Percentiles rank a stretch among this genome's conserved stretches.
These are phyloP conservation scores for Blastocrithidia nonstop DNA, from an alignment of 208 protist species.

Conservation along the genomic window DNA sequence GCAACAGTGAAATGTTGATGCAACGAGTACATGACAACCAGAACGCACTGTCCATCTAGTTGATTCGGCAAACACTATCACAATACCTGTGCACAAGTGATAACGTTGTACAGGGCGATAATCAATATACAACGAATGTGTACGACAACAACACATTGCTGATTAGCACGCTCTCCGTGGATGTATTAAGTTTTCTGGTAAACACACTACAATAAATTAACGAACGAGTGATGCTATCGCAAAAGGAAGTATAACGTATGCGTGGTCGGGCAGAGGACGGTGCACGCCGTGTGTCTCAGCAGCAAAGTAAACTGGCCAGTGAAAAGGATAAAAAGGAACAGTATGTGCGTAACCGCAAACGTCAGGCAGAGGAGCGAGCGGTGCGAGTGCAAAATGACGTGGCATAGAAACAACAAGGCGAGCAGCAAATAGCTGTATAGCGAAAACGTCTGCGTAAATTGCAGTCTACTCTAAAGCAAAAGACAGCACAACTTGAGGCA, in stretches of 20 bases:
- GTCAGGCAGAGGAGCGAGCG: slow-evolving; percentile 35
- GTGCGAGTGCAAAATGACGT: slow-evolving; percentile 20
- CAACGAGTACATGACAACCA: no score
- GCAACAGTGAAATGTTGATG: no score
- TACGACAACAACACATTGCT: no score
- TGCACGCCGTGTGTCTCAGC: slow-evolving; percentile 10
- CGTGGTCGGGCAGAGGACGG: slow-evolving; percentile 10
- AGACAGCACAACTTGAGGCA: slow-evolving; percentile 17
- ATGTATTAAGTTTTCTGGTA: no score
- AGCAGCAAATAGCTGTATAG: slow-evolving; percentile 30
- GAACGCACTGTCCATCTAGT: no score
- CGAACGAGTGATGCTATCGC: no score
- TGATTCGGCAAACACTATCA: no score
- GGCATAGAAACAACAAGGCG: slow-evolving; percentile 18
- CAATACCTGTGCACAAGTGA: no score
- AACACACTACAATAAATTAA: no score
- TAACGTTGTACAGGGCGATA: no score
- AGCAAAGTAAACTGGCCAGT: slow-evolving; percentile 11
- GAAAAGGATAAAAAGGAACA: slow-evolving; percentile 46
- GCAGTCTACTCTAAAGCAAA: slow-evolving; percentile 18
- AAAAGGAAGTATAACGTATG: neutral
- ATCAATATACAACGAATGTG: no score
- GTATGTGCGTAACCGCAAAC: slow-evolving; percentile 14
- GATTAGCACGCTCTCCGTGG: no score
- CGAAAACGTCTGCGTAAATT: slow-evolving; percentile 19